A percentile compares a stretch with the other conserved stretches of the same genome.
phyloP scores from a whole-genome alignment of 768 basidiomycete species.

The Artomyces pyxidatus region DNA sequence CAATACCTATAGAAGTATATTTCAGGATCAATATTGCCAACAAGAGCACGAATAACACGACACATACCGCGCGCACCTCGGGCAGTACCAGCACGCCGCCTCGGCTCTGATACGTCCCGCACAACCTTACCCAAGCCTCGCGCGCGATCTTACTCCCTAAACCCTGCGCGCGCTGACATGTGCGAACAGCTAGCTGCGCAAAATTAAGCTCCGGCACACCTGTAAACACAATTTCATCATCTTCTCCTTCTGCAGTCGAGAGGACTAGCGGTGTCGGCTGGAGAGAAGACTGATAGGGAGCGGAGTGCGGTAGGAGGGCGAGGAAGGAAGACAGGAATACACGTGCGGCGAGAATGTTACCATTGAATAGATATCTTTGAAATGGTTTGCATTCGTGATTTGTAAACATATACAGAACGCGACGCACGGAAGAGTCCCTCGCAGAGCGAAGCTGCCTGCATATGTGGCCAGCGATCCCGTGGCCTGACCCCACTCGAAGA shows the following conservation, averaged over 20 bases:
- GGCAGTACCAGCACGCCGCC: slow-evolving; percentile 52
- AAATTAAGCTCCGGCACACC: slow-evolving; percentile 78
- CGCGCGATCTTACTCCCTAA: slow-evolving; percentile 68
- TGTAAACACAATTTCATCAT: slow-evolving; percentile 67
- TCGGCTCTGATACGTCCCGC: slow-evolving; percentile 74
- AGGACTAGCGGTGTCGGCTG: slow-evolving; percentile 36
- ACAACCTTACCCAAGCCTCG: slow-evolving; percentile 80
- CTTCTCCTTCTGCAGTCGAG: slow-evolving; percentile 15
- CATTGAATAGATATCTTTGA: slow-evolving; percentile 78
- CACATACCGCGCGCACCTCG: slow-evolving; percentile 39
- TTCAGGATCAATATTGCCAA: background rate
- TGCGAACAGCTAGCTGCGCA: slow-evolving; percentile 78
- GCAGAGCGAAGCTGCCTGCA: slow-evolving; percentile 71
- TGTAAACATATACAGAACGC: background rate
- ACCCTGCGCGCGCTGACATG: slow-evolving; percentile 82
- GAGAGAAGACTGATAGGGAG: slow-evolving; percentile 33
- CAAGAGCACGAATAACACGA: background rate
- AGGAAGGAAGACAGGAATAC: slow-evolving; percentile 84
- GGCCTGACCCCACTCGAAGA: slow-evolving; percentile 67
- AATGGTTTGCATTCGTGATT: slow-evolving; percentile 1
- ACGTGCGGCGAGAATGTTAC: slow-evolving; percentile 88
- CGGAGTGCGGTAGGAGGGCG: slow-evolving; percentile 45
- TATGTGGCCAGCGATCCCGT: slow-evolving; percentile 21
- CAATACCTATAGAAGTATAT: slow-evolving; percentile 48
- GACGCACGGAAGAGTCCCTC: slow-evolving; percentile 79